These are phyloP conservation scores for Parasitella parasitica DNA, from an alignment of 371 early-diverging fungal species.

Conservation along the genomic window DNA sequence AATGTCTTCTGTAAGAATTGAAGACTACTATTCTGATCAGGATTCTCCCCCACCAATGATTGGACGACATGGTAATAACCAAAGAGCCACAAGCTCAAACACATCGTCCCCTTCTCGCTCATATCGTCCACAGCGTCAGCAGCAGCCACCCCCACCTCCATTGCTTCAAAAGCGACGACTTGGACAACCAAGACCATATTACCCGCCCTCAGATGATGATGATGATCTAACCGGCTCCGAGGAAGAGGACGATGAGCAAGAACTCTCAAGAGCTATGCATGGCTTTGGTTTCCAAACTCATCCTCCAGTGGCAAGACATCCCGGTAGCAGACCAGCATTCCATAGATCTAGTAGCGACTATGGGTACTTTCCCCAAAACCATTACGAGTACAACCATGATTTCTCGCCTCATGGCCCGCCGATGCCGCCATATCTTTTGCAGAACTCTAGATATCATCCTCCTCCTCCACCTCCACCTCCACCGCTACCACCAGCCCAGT, in stretches of 20 bases:
- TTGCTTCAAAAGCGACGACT: neutral
- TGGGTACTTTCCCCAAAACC: neutral
- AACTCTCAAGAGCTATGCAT: conserved; percentile 6
- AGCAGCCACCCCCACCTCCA: neutral
- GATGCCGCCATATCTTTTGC: neutral
- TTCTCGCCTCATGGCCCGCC: neutral
- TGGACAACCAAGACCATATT: neutral
- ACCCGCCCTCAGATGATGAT: neutral
- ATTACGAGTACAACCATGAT: neutral
- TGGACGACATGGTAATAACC: neutral
- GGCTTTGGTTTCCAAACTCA: neutral
- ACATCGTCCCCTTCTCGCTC: neutral
- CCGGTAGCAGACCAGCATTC: neutral
- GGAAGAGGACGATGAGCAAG: conserved; percentile 11
- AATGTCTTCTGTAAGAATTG: conserved; percentile 4
- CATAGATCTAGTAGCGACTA: neutral
- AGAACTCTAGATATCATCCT: neutral
- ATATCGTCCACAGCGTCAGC: neutral
- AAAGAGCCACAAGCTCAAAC: neutral
- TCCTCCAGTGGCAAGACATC: neutral
- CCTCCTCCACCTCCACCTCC: conserved; percentile 1
- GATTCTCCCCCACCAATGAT: neutral
- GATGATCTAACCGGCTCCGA: neutral
- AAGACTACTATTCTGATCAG: conserved; percentile 19
- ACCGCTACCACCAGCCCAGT: neutral